phyloP scores from a whole-genome alignment of 768 basidiomycete species.

The Amanita muscaria region DNA sequence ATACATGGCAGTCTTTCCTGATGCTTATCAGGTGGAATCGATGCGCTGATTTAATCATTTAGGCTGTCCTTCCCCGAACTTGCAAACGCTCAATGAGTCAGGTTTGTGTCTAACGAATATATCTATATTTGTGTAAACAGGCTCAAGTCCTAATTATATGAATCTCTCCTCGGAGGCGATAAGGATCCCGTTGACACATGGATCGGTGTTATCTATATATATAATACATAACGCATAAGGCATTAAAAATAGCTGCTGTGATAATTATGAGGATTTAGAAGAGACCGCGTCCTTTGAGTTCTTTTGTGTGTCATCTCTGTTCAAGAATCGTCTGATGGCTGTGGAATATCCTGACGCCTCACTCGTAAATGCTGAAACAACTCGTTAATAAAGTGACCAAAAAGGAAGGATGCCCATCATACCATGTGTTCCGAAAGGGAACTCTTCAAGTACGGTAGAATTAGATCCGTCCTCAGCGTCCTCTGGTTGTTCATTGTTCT shows the following conservation, averaged over 20 bases:
- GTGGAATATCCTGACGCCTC: conserved; percentile 1
- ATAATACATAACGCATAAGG: too few species aligned
- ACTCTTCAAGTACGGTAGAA: neutral
- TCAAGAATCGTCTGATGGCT: neutral
- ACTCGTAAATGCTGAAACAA: neutral
- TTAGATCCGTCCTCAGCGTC: neutral
- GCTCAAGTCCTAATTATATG: too few species aligned
- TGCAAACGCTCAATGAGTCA: too few species aligned
- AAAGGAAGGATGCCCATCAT: neutral
- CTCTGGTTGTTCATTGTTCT: neutral
- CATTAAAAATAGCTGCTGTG: neutral
- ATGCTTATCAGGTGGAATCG: too few species aligned
- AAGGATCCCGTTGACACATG: too few species aligned
- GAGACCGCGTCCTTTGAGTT: neutral
- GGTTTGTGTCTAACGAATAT: too few species aligned
- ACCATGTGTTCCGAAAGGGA: conserved; percentile 3
- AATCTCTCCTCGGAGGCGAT: too few species aligned
- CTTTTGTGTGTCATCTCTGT: neutral
- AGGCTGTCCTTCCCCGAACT: too few species aligned
- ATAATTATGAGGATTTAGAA: neutral
- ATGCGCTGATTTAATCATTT: too few species aligned
- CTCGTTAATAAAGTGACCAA: neutral
- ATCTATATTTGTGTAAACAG: too few species aligned
- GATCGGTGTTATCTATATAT: too few species aligned
- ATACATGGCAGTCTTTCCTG: too few species aligned